Conservation (phyloP, 228 moss, liverwort and hornwort genomes). For the Sphagnum fallax region DNA sequence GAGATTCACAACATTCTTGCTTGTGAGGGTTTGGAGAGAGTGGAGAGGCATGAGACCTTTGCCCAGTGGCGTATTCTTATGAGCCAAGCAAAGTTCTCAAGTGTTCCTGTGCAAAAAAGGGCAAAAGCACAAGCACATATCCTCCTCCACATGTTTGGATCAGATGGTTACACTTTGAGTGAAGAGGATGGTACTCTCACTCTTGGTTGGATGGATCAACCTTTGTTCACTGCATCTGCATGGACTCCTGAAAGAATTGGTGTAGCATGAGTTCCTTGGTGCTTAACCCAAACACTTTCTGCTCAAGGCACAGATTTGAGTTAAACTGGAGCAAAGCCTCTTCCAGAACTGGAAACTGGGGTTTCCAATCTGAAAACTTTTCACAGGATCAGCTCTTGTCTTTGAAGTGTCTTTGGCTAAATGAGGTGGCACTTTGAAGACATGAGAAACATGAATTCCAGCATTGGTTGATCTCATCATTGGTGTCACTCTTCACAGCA, state of each 20-base stretch:
- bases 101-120: slow-evolving; percentile 7
- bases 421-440: too few relatives aligned
- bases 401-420: too few relatives aligned
- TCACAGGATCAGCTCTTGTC: too few relatives aligned
- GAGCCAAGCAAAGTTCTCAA: slow-evolving; percentile 7
- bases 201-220: slow-evolving; percentile 15
- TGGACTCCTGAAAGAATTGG: slow-evolving; percentile 6
- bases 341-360: too few relatives aligned
- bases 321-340: too few relatives aligned
- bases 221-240: slow-evolving; percentile 16
- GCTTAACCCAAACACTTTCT: too few relatives aligned
- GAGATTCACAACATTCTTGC: slow-evolving; percentile 23
- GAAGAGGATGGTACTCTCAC: slow-evolving; percentile 9
- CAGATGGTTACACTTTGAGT: slow-evolving; percentile 11
- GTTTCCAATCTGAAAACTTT: too few relatives aligned
- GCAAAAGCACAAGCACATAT: slow-evolving; percentile 11
- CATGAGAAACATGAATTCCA: too few relatives aligned
- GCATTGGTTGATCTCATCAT: too few relatives aligned
- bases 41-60: slow-evolving; percentile 15
- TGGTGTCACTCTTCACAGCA: too few relatives aligned
- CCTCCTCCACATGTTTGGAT: slow-evolving; percentile 10
- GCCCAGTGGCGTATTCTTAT: slow-evolving; percentile 8
- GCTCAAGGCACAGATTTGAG: too few relatives aligned
- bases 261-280: background rate
- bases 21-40: slow-evolving; percentile 15